Evolutionary conservation across 306 rosid genomes (phyloP).

Genomic region (Malus fusca): DNA sequence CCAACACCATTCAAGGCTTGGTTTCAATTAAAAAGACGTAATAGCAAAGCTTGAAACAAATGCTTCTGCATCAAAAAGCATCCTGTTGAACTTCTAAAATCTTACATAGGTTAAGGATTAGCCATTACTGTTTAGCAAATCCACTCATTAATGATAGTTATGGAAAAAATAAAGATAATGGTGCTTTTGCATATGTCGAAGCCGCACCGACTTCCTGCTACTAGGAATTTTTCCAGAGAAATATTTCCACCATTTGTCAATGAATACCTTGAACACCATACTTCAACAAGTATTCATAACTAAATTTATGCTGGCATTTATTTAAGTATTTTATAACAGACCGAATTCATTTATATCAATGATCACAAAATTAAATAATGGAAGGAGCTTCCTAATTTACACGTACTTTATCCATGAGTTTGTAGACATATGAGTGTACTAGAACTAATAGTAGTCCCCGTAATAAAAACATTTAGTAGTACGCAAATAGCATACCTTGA

Average conservation of each 20-base stretch:
- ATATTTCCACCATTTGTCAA: neutral
- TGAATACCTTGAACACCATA: neutral
- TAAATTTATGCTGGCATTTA: neutral
- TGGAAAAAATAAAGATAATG: too few relatives aligned
- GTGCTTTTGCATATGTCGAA: neutral
- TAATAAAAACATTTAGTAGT: neutral
- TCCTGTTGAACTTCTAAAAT: neutral
- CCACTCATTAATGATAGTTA: neutral
- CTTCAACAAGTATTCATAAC: neutral
- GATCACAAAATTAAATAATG: neutral
- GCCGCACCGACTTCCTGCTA: neutral
- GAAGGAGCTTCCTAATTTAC: neutral
- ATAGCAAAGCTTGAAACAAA: neutral
- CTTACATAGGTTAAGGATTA: neutral
- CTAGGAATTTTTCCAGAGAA: neutral
- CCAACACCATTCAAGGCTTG: neutral
- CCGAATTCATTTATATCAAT: neutral
- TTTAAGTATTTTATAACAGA: neutral
- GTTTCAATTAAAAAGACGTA: neutral
- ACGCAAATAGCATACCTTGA: conserved; percentile 55
- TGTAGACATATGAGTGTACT: neutral
- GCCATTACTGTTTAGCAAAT: neutral
- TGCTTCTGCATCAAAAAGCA: neutral
- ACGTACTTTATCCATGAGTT: neutral
- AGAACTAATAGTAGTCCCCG: neutral